Evolutionary conservation across 2,329 filamentous ascomycete species (phyloP).

Genomic region (Colletotrichum shisoi): DNA sequence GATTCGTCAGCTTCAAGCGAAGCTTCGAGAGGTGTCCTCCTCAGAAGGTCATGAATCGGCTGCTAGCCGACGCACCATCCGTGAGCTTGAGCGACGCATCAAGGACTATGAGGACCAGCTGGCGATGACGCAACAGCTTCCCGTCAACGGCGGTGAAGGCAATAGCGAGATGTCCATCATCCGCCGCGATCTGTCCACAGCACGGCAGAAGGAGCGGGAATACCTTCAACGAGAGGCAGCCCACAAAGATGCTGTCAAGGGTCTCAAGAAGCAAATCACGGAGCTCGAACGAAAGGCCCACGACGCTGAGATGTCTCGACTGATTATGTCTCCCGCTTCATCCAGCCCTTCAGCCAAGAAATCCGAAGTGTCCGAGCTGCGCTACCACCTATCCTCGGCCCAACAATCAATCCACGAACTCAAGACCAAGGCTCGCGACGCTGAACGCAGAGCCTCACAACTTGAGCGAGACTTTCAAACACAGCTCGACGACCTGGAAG

Average conservation of each 20-base stretch:
- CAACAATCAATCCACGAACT: slow-evolving; percentile 67
- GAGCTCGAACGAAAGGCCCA: slow-evolving; percentile 74
- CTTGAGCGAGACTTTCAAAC: slow-evolving; percentile 59
- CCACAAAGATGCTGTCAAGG: slow-evolving; percentile 69
- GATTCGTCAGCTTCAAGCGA: slow-evolving; percentile 60
- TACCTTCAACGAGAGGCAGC: slow-evolving; percentile 70
- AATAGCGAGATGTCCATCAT: slow-evolving; percentile 66
- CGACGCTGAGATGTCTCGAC: slow-evolving; percentile 65
- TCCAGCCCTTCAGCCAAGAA: slow-evolving; percentile 63
- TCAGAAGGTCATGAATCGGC: slow-evolving; percentile 63
- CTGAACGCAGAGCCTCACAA: slow-evolving; percentile 56
- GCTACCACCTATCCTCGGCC: slow-evolving; percentile 67
- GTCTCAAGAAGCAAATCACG: slow-evolving; percentile 69
- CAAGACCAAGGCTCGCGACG: slow-evolving; percentile 59
- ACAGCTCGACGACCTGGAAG: slow-evolving; percentile 65
- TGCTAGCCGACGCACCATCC: slow-evolving; percentile 68
- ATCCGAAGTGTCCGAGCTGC: slow-evolving; percentile 65
- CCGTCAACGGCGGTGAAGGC: slow-evolving; percentile 51
- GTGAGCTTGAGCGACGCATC: slow-evolving; percentile 69
- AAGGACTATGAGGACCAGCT: slow-evolving; percentile 61
- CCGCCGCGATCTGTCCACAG: slow-evolving; percentile 68
- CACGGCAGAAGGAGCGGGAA: slow-evolving; percentile 71
- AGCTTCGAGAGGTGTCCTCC: slow-evolving; percentile 55
- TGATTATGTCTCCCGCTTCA: slow-evolving; percentile 55
- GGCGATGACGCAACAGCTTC: slow-evolving; percentile 47